Base-by-base conservation (phyloP, 345 rosid genomes). In the Erodium maritimum region DNA sequence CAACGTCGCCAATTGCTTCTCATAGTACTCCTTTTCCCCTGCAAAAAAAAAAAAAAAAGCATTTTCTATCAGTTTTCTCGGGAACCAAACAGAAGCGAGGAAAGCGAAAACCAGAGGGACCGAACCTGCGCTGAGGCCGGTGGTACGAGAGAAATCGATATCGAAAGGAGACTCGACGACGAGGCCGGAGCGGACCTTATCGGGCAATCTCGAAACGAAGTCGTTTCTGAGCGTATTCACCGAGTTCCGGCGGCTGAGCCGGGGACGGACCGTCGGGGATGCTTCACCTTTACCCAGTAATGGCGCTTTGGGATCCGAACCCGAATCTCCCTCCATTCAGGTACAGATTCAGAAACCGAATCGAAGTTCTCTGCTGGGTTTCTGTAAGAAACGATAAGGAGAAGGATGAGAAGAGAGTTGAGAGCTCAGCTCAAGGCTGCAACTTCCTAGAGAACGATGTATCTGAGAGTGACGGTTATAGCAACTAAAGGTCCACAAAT, bases 1-100 rank as follows among this genome's bases (percentile, higher is more conserved):
- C 60, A 91, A 50, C 3, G 96, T 91, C 12, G 67, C 82, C 11
- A 88, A 61, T 67, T 91, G 97, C 65, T 59, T 72, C 58, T 88
- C 79, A 34, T 91, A 87, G 72, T 91, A 88, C 24, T 78, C 86
- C 71, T 73, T 91, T 50, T 83, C 95, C 19, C 79, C 91, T 90
- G 60, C 25, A 60, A 50, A 11, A 8, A 50, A 52, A 17, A 57
- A 17, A 21, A 57, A 50, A 55, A 25, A 5, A 23, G 22, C 17
- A 23, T 59, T 12, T 2, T 50, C 17, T 16, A 14, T 48, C 42
- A 18, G 19, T 14, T 23, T 5, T 18, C n/a, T 16, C 17, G 42
- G 3, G 0, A 11, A n/a, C 17, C 16, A 60, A 1, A 20, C 4
- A 21, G 11, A 45, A n/a, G 54, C 17, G 16, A 18, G 57, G 48